Base-by-base conservation (phyloP, 1,139 yeast species). In the Zygosaccharomyces pseudobailii region DNA sequence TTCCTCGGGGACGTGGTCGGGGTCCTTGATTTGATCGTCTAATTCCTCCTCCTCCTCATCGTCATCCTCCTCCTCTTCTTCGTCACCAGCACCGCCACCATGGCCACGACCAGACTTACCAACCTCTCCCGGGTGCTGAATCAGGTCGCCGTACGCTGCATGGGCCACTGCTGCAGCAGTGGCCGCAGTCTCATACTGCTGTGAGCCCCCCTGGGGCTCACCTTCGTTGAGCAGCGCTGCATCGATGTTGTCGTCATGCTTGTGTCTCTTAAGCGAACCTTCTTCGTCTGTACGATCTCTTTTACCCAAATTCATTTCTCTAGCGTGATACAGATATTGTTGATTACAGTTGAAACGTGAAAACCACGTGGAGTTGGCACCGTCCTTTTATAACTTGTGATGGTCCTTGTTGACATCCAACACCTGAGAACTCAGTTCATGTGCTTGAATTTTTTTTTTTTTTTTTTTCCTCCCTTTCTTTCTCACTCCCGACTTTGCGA, bases 11-110 rank as follows among this genome's bases (percentile, higher is more conserved):
- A 45, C 35, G 28, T 47, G 48, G 42, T 49, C 50, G 19, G 50
- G 48, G 32, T 46, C 52, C 38, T 44, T 47, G 33, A 51, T 44
- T 33, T 49, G 50, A 42, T 47, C 44, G 41, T 56, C 63, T 31
- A 56, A 49, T 27, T 56, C 61, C 24, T 47, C 50, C 27, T 48
- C 47, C 10, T 40, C 48, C 20, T 48, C 51, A 25, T 54, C 51
- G 33, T 55, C 50, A 35, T 46, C 53, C 19, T 40, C 49, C 21
- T 43, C 49, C 5, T 40, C 38, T 17, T 42, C 45, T 32, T 51
- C 50, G 9, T 45, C 44, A 30, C 28, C 50, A 22, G 34, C 36
- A 20, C 35, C 41, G 32, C 37, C 36, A 24, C 44, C 51, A 9
- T 23, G 28, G 22, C 36, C 32, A 21, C 28, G 37, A 31, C 46